Percentiles rank a stretch among this genome's conserved stretches.
Conservation (phyloP, 345 rosid genomes). For the Populus pruinosa region DNA sequence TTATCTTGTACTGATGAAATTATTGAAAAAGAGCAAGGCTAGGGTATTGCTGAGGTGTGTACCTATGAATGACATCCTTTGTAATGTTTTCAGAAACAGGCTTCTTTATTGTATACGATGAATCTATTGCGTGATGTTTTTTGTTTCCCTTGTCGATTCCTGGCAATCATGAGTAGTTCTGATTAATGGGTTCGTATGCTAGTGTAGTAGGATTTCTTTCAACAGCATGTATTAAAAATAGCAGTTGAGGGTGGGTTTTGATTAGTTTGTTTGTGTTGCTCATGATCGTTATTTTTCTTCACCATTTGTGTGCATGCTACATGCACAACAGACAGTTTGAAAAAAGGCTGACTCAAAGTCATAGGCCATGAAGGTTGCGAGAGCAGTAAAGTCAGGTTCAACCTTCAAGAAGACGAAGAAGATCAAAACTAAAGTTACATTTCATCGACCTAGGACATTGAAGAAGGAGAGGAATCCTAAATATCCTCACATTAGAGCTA, state of each 20-base stretch:
- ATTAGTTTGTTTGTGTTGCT: background rate
- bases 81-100: background rate
- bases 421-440: slow-evolving; percentile 81
- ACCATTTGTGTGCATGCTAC: background rate
- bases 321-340: slow-evolving; percentile 40
- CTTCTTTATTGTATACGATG: background rate
- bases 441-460: slow-evolving; percentile 86
- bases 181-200: background rate
- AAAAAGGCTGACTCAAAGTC: slow-evolving; percentile 78
- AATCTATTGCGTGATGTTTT: background rate
- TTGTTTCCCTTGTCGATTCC: background rate
- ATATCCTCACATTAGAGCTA: slow-evolving; percentile 74
- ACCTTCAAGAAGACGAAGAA: slow-evolving; percentile 72
- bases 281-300: background rate
- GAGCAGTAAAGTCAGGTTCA: slow-evolving; percentile 78
- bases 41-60: background rate
- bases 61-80: background rate
- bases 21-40: background rate
- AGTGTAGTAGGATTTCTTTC: background rate
- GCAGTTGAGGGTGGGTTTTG: background rate
- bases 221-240: background rate
- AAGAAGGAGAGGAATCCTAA: slow-evolving; percentile 76
- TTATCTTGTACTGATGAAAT: background rate
- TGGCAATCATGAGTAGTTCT: background rate
- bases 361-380: slow-evolving; percentile 83